Evolutionary conservation across 2,329 filamentous ascomycete species (phyloP).

Genomic region (Aphanoascus verrucosus): DNA sequence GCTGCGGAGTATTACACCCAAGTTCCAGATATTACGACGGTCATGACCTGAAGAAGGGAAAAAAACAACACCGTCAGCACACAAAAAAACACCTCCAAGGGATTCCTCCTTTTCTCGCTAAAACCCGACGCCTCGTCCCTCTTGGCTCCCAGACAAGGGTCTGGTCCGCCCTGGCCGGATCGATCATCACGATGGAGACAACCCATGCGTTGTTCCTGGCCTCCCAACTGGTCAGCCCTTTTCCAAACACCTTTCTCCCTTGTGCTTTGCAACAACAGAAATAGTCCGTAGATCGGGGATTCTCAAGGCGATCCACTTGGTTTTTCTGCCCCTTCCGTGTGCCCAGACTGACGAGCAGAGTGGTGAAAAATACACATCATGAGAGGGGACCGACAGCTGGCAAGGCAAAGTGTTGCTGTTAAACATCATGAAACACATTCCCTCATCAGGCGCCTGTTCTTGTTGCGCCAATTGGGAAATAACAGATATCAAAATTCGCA

Average conservation of each 20-base stretch:
- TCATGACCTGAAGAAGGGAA: background rate
- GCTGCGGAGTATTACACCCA: constrained; percentile 1
- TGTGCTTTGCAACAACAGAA: background rate
- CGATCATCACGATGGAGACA: no score
- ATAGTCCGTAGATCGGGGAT: background rate
- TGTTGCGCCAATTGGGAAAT: no score
- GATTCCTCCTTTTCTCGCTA: background rate
- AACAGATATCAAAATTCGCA: no score
- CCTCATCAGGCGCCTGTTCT: background rate
- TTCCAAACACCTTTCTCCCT: constrained; percentile 5
- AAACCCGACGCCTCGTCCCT: background rate
- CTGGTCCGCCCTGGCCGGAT: no score
- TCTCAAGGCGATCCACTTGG: constrained; percentile 1
- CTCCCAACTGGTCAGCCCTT: constrained; percentile 4
- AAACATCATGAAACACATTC: background rate
- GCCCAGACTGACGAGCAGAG: constrained; percentile 5
- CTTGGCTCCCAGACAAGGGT: background rate
- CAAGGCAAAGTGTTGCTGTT: background rate
- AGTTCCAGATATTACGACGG: background rate
- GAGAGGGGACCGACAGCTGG: background rate
- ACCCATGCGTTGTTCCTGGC: background rate
- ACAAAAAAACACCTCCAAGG: no score
- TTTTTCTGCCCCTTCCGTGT: background rate
- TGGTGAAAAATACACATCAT: no score
- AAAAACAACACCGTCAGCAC: background rate